A percentile compares a stretch with the other conserved stretches of the same genome.
These are phyloP conservation scores for Kodamaea neixiangensis DNA, from an alignment of 805 yeast species.

Conservation along the genomic window DNA sequence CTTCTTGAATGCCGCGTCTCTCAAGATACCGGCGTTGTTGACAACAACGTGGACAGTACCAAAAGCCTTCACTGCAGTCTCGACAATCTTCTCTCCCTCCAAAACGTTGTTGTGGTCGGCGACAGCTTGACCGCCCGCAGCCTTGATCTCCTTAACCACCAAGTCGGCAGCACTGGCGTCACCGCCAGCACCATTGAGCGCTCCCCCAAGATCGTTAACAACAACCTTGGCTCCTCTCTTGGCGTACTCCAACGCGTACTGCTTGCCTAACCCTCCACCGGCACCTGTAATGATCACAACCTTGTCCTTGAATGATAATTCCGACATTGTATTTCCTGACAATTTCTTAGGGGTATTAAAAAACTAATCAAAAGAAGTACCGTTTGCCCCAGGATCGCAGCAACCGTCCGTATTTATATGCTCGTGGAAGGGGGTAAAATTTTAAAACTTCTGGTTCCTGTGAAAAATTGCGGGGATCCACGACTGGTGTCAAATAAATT, in stretches of 20 bases:
- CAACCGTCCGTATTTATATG: slow-evolving; percentile 4
- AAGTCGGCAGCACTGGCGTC: slow-evolving; percentile 83
- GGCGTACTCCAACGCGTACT: slow-evolving; percentile 85
- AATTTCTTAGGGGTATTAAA: not conserved
- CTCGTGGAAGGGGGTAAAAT: slow-evolving; percentile 2
- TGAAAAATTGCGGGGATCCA: slow-evolving; percentile 12
- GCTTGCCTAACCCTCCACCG: slow-evolving; percentile 94
- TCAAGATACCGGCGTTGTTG: slow-evolving; percentile 93
- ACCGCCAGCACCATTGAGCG: slow-evolving; percentile 72
- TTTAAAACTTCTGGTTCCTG: slow-evolving; percentile 2
- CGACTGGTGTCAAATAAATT: not conserved
- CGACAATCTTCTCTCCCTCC: slow-evolving; percentile 80
- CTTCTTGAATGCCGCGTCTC: slow-evolving; percentile 84
- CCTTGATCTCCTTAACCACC: slow-evolving; percentile 82
- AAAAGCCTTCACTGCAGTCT: slow-evolving; percentile 81
- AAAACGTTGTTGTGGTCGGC: slow-evolving; percentile 92
- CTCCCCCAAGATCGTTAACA: slow-evolving; percentile 91
- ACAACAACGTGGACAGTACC: slow-evolving; percentile 88
- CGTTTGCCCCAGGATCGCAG: not conserved
- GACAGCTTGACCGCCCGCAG: slow-evolving; percentile 81
- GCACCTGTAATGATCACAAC: slow-evolving; percentile 96
- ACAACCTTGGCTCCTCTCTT: slow-evolving; percentile 92
- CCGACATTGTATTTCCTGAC: slow-evolving; percentile 24
- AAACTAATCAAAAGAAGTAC: not conserved
- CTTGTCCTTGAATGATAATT: slow-evolving; percentile 64